Conservation (phyloP, 208 protist genomes). For the Wallacemonas sp. region DNA sequence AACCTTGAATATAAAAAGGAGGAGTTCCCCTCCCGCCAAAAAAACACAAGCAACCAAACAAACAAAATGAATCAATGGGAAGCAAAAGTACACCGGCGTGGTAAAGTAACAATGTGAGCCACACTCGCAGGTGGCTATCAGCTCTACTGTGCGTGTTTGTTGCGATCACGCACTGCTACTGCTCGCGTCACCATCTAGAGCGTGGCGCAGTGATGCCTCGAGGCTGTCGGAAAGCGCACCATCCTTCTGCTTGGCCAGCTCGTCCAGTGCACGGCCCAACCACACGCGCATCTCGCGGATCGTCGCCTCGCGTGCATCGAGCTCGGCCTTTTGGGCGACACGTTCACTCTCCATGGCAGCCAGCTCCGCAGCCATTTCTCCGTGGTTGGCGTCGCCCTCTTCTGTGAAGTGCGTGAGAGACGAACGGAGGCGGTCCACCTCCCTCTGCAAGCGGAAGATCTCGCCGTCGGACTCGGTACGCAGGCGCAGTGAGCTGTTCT, state of each 20-base stretch:
- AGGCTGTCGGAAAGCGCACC: not conserved
- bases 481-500: slow-evolving; percentile 22
- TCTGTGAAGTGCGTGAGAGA: slow-evolving; percentile 6
- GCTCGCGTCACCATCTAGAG: slow-evolving; percentile 15
- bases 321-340: not conserved
- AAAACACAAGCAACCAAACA: too few species aligned
- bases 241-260: slow-evolving; percentile 8
- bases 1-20: too few species aligned
- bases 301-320: not conserved
- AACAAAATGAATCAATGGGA: not conserved
- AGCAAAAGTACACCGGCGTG: too few species aligned
- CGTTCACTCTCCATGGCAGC: slow-evolving; percentile 6
- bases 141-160: too few species aligned
- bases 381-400: not conserved
- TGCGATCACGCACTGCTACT: not conserved
- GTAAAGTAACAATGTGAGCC: not conserved
- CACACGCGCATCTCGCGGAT: slow-evolving; percentile 14
- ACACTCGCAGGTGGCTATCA: too few species aligned
- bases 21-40: too few species aligned
- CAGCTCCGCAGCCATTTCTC: not conserved
- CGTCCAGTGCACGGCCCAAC: slow-evolving; percentile 7
- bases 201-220: slow-evolving; percentile 7
- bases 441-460: slow-evolving; percentile 27
- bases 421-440: slow-evolving; percentile 18
- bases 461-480: slow-evolving; percentile 24